Evolutionary conservation across 225 moss, liverwort and hornwort genomes (phyloP), one percentile per base, ranked within the genome.

Genomic region (Marchantia polymorpha): DNA sequence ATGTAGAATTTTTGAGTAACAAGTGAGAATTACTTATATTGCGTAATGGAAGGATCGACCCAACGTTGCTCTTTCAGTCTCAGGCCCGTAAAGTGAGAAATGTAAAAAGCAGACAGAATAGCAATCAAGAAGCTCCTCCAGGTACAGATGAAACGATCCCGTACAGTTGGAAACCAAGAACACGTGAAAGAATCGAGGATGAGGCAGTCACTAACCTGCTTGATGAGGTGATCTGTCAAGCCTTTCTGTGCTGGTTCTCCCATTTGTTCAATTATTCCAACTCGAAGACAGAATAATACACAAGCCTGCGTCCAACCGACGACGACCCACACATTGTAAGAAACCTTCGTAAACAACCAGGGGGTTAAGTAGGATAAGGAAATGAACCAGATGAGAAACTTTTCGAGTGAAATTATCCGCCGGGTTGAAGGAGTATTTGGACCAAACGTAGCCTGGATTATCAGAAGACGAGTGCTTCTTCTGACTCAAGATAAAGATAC

Each of bases 191-290:
- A 52, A 22, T 23, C 30, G 39, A 48, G 46, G n/a, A 39, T 60
- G 46, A 39, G 5, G 9, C 13, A 31, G 78, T 6, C 3, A 55
- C 87, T 60, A 49, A 97, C 92, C 88, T 99, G 90, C 78, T 89
- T 92, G 10, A 94, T 95, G 53, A 99, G 93, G 79, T 92, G 89
- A 76, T 92, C 91, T 20, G 92, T 90, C 64, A 99, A 93, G 55
- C 89, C 88, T 75, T 99, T 99, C 77, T 99, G 99, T 56, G 93
- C 94, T 50, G 92, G 92, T 77, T 99, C 99, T 52, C 93, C 99
- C 93, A 99, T 99, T 89, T 99, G 99, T 78, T 99, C 99, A 59
- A 92, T 89, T 81, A 99, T 90, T 72, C 99, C 99, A 60, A 99
- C 93, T 39, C 99, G 92, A 59, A 99, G 86, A 71, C 95, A 95